A percentile compares a stretch with the other conserved stretches of the same genome.
Conservation (phyloP, 768 basidiomycete species). For the Lactarius akahatsu region DNA sequence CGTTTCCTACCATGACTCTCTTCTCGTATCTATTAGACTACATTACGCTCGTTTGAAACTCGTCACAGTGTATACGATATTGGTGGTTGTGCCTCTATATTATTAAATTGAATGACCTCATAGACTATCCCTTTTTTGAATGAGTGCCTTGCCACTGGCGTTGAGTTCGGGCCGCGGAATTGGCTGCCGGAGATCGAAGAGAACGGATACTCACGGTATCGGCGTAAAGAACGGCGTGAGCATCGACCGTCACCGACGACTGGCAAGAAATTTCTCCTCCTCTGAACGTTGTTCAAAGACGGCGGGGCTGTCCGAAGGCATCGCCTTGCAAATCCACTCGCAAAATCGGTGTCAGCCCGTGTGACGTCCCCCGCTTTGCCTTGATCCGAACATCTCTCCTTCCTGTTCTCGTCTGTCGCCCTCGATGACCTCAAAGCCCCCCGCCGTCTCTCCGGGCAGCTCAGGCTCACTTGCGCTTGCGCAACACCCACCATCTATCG, state of each 20-base stretch:
- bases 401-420: neutral
- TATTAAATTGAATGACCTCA: neutral
- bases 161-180: conserved; percentile 1
- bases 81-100: neutral
- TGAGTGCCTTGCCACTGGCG: conserved; percentile 1
- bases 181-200: neutral
- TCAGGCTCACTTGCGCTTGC: conserved; percentile 35
- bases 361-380: conserved; percentile 11
- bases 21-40: neutral
- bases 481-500: conserved; percentile 36
- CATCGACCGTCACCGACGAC: neutral
- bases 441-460: conserved; percentile 33
- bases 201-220: neutral
- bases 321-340: neutral
- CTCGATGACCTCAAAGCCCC: conserved; percentile 34
- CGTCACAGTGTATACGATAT: neutral
- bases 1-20: neutral
- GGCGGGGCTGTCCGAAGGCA: neutral
- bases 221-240: conserved; percentile 8
- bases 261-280: neutral
- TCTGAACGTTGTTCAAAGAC: neutral
- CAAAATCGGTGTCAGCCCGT: conserved; percentile 8
- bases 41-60: conserved; percentile 17
- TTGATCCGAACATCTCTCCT: neutral
- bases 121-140: neutral